Conservation (phyloP, 306 rosid genomes). For the Pterocarpus santalinus region DNA sequence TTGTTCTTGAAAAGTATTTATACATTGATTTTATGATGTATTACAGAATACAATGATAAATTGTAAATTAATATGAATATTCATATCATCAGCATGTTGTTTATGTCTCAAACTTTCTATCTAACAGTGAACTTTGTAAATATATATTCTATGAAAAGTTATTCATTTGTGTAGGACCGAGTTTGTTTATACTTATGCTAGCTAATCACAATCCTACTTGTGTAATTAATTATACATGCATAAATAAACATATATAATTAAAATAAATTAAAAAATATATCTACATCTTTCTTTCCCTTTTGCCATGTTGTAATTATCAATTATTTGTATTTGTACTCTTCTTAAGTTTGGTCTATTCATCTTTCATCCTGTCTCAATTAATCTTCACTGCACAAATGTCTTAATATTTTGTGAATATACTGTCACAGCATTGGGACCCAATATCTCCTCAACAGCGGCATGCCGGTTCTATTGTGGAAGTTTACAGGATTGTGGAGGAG, state of each 20-base stretch:
- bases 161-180: background rate
- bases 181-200: background rate
- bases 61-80: too few species aligned
- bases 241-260: background rate
- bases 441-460: conserved; percentile 97
- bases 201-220: background rate
- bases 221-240: too few species aligned
- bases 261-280: background rate
- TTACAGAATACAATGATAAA: too few species aligned
- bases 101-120: background rate
- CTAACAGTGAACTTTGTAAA: background rate
- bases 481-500: conserved; percentile 98
- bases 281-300: background rate
- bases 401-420: conserved; percentile 38
- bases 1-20: too few species aligned
- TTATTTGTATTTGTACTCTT: conserved; percentile 16
- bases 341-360: conserved; percentile 10
- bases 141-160: background rate
- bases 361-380: conserved; percentile 35
- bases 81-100: background rate
- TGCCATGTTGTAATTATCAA: conserved; percentile 21
- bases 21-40: too few species aligned
- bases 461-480: conserved; percentile 95
- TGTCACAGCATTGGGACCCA: conserved; percentile 86
- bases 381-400: conserved; percentile 21